These are phyloP conservation scores for Fistulifera pelliculosa DNA, from an alignment of 108 stramenopile species.

Conservation along the genomic window DNA sequence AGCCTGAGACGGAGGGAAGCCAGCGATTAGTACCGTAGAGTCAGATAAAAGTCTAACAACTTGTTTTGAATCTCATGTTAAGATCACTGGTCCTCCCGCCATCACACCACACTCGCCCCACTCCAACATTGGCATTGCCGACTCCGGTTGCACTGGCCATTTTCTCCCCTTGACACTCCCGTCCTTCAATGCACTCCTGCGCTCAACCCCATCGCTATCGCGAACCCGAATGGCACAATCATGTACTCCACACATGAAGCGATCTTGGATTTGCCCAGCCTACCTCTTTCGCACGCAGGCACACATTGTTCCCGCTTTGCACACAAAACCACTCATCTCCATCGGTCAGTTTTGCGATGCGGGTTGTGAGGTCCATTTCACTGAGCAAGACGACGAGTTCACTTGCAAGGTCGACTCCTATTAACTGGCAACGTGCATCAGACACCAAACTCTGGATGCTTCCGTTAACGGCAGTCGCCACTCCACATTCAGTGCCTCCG, in stretches of 20 bases:
- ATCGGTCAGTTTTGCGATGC: conserved; percentile 12
- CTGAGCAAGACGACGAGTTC: background rate
- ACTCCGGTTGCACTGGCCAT: conserved; percentile 13
- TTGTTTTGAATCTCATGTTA: background rate
- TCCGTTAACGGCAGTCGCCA: too few species aligned
- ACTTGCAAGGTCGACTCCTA: background rate
- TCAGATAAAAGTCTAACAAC: background rate
- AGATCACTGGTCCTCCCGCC: background rate
- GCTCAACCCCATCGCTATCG: conserved; percentile 7
- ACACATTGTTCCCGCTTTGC: conserved; percentile 5
- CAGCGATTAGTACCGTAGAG: background rate
- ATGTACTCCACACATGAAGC: conserved; percentile 13
- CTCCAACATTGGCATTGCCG: conserved; percentile 9
- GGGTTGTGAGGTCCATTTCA: conserved; percentile 3
- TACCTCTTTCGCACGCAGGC: too few species aligned
- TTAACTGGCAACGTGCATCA: background rate
- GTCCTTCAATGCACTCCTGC: background rate
- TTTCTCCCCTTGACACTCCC: background rate
- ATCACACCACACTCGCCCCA: background rate
- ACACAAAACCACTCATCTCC: conserved; percentile 5
- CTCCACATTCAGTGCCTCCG: too few species aligned
- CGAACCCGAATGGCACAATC: conserved; percentile 4
- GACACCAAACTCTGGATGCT: too few species aligned
- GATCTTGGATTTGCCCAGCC: background rate
- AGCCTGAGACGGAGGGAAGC: background rate